Percentiles rank a stretch among this genome's conserved stretches.
These are phyloP conservation scores for Russula vinacea DNA, from an alignment of 768 basidiomycete genomes.

Conservation along the genomic window DNA sequence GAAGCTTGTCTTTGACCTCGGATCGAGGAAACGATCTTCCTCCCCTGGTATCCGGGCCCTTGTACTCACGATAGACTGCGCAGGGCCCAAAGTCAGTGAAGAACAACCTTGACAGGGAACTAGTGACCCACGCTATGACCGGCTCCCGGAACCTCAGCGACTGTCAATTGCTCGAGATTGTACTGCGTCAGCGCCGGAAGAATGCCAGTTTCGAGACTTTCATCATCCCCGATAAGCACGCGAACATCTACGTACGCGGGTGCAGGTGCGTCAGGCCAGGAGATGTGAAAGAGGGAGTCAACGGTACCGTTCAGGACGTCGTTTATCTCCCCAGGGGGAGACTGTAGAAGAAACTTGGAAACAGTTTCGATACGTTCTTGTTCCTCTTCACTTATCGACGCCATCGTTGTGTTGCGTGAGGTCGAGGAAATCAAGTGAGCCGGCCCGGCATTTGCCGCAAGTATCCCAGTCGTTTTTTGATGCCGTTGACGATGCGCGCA, in stretches of 20 bases:
- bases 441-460: neutral
- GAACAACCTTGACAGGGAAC: neutral
- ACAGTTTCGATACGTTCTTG: slow-evolving; percentile 69
- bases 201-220: slow-evolving; percentile 72
- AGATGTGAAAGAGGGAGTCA: neutral
- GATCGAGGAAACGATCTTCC: slow-evolving; percentile 78
- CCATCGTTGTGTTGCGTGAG: neutral
- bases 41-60: slow-evolving; percentile 55
- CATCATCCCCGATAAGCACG: slow-evolving; percentile 84
- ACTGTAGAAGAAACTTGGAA: slow-evolving; percentile 77
- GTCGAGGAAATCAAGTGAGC: neutral
- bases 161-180: slow-evolving; percentile 83
- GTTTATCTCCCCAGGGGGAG: slow-evolving; percentile 95
- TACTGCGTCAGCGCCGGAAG: slow-evolving; percentile 78
- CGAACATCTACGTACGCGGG: slow-evolving; percentile 71
- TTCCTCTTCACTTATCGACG: slow-evolving; percentile 55
- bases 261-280: slow-evolving; percentile 17
- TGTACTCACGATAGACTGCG: slow-evolving; percentile 78
- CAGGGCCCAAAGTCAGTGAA: neutral
- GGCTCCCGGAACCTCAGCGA: slow-evolving; percentile 76
- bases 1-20: slow-evolving; percentile 73
- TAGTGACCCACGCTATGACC: slow-evolving; percentile 63
- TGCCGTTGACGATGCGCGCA: too few relatives aligned
- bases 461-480: too few relatives aligned
- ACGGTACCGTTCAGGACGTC: slow-evolving; percentile 82